These are phyloP conservation scores for Verticillium klebahnii DNA, from an alignment of 2,329 filamentous ascomycete species.

Conservation along the genomic window DNA sequence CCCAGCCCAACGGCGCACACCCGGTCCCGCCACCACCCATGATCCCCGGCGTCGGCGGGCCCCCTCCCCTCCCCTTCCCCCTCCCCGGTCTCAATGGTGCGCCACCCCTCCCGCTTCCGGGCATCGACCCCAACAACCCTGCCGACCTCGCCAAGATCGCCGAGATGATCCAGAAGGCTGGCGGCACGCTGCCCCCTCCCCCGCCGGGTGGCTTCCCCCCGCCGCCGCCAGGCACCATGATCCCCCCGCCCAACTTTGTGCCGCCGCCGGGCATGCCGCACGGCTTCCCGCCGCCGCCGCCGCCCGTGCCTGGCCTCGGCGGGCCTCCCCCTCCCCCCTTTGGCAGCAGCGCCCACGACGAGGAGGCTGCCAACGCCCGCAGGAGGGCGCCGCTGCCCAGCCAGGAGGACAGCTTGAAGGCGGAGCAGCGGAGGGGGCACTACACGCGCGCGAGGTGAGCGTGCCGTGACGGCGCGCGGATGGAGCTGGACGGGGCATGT, in stretches of 20 bases:
- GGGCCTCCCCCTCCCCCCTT: constrained; percentile 28
- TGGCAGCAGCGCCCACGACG: constrained; percentile 31
- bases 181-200: constrained; percentile 55
- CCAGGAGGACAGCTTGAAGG: constrained; percentile 75
- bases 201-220: constrained; percentile 31
- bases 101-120: constrained; percentile 37
- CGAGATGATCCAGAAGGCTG: constrained; percentile 62
- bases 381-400: constrained; percentile 71
- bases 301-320: constrained; percentile 20
- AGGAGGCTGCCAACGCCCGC: constrained; percentile 19
- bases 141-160: constrained; percentile 57
- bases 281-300: constrained; percentile 37
- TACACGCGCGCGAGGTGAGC: constrained; percentile 47
- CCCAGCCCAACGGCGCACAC: constrained; percentile 23
- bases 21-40: constrained; percentile 30
- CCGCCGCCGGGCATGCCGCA: constrained; percentile 29
- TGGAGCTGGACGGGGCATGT: background rate
- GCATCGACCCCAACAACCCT: constrained; percentile 55
- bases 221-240: constrained; percentile 34
- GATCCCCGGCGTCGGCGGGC: constrained; percentile 47
- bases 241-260: constrained; percentile 39
- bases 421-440: constrained; percentile 66
- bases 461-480: background rate
- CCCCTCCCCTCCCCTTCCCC: constrained; percentile 49
- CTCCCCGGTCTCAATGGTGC: constrained; percentile 44